A percentile compares a stretch with the other conserved stretches of the same genome.
phyloP scores from a whole-genome alignment of 192 early-diverging fungal species.

The Endogone sp. region DNA sequence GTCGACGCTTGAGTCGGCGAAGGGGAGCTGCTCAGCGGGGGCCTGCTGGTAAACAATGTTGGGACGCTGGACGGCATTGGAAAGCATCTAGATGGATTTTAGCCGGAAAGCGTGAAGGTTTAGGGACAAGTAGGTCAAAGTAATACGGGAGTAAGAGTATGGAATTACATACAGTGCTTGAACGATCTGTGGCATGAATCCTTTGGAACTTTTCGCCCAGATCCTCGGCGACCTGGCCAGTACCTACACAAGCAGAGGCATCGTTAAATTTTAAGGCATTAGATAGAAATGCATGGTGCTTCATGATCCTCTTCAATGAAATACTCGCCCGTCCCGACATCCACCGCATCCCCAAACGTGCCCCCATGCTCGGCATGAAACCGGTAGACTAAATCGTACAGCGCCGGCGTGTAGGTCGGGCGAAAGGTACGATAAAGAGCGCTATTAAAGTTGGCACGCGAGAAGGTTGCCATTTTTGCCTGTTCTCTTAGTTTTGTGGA shows the following conservation, averaged over 20 bases:
- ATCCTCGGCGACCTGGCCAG: slow-evolving; percentile 46
- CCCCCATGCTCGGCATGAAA: slow-evolving; percentile 36
- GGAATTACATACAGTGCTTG: neutral
- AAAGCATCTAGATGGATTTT: slow-evolving; percentile 26
- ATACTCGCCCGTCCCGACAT: slow-evolving; percentile 42
- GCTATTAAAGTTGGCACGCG: slow-evolving; percentile 12
- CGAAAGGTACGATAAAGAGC: slow-evolving; percentile 18
- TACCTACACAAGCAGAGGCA: slow-evolving; percentile 5
- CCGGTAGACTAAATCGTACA: slow-evolving; percentile 31
- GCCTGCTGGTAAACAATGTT: slow-evolving; percentile 39
- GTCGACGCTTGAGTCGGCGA: slow-evolving; percentile 31
- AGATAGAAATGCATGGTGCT: too few relatives aligned
- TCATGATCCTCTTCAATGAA: too few relatives aligned
- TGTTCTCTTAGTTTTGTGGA: too few relatives aligned
- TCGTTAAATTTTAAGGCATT: neutral
- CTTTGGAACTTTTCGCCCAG: slow-evolving; percentile 43
- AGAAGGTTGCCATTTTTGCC: slow-evolving; percentile 1
- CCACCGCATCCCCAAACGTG: slow-evolving; percentile 38
- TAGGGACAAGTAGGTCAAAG: neutral
- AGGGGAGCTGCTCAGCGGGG: slow-evolving; percentile 33
- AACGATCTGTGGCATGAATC: slow-evolving; percentile 41
- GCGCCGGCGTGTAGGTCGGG: slow-evolving; percentile 11
- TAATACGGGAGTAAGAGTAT: too few relatives aligned
- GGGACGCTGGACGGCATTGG: slow-evolving; percentile 25
- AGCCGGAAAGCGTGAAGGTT: neutral